These are phyloP conservation scores for Bidens hawaiensis DNA, from an alignment of 140 eudicot species.

Conservation along the genomic window DNA sequence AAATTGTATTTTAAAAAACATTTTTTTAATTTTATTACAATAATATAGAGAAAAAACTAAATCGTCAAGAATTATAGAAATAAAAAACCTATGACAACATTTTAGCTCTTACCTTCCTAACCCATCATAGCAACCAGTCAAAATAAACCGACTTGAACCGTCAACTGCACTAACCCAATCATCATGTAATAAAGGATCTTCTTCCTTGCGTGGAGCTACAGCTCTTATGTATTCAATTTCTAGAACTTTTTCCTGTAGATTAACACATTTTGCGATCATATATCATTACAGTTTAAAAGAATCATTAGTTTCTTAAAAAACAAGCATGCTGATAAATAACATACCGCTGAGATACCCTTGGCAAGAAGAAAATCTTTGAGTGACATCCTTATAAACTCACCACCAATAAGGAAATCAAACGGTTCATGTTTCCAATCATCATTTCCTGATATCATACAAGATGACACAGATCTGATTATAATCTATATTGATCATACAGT, in stretches of 20 bases:
- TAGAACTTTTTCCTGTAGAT: conserved; percentile 63
- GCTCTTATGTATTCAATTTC: conserved; percentile 92
- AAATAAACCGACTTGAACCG: conserved; percentile 73
- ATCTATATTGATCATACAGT: too few species aligned
- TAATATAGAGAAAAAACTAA: not conserved
- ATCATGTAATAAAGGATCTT: conserved; percentile 81
- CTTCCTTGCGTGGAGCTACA: conserved; percentile 79
- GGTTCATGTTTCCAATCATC: conserved; percentile 76
- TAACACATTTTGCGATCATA: conserved; percentile 4
- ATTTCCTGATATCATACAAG: conserved; percentile 28
- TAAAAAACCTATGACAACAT: not conserved
- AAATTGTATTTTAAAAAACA: conserved; percentile 4
- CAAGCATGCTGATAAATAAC: not conserved
- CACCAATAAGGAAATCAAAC: conserved; percentile 76
- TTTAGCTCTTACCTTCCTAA: conserved; percentile 60
- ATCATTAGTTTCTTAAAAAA: not conserved
- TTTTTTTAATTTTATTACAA: not conserved
- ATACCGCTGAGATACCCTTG: conserved; percentile 88
- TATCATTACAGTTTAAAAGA: conserved; percentile 3
- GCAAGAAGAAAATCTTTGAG: conserved; percentile 79
- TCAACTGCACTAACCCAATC: conserved; percentile 99
- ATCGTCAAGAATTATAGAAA: not conserved
- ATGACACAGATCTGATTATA: not conserved
- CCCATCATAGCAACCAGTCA: conserved; percentile 92
- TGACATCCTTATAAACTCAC: conserved; percentile 82